A percentile compares a stretch with the other conserved stretches of the same genome.
phyloP scores from a whole-genome alignment of 2,329 filamentous ascomycete genomes.

The Aspergillus clavatus region DNA sequence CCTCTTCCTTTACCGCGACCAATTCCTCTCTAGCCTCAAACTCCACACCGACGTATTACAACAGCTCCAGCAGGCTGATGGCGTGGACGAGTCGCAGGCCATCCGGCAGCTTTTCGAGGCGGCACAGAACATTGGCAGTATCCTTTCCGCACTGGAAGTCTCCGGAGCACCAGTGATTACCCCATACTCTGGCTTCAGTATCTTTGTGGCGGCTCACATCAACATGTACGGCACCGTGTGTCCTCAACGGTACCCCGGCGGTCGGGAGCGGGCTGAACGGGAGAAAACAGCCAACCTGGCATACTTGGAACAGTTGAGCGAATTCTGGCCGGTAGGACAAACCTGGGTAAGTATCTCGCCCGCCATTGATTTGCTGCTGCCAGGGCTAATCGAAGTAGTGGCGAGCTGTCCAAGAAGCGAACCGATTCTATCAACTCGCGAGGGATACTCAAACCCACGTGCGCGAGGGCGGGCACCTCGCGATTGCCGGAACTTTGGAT shows the following conservation, averaged over 20 bases:
- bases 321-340: slow-evolving; percentile 32
- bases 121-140: slow-evolving; percentile 29
- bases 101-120: slow-evolving; percentile 31
- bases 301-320: slow-evolving; percentile 31
- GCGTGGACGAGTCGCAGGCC: slow-evolving; percentile 13
- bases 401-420: slow-evolving; percentile 34
- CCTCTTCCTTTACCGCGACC: slow-evolving; percentile 33
- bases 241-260: slow-evolving; percentile 31
- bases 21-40: slow-evolving; percentile 30
- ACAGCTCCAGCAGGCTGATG: slow-evolving; percentile 12
- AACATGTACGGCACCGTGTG: slow-evolving; percentile 37
- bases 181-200: slow-evolving; percentile 35
- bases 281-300: slow-evolving; percentile 30
- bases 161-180: slow-evolving; percentile 32
- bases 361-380: neutral
- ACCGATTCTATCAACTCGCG: slow-evolving; percentile 32
- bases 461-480: slow-evolving; percentile 22
- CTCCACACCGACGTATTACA: slow-evolving; percentile 20
- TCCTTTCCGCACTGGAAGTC: slow-evolving; percentile 28
- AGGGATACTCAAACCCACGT: slow-evolving; percentile 23
- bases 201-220: slow-evolving; percentile 36
- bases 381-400: slow-evolving; percentile 20
- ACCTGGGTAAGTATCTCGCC: slow-evolving; percentile 25
- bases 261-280: slow-evolving; percentile 25
- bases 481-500: slow-evolving; percentile 31